A percentile compares a stretch with the other conserved stretches of the same genome.
phyloP scores from a whole-genome alignment of 1,139 yeast species.

The Candida sojae region DNA sequence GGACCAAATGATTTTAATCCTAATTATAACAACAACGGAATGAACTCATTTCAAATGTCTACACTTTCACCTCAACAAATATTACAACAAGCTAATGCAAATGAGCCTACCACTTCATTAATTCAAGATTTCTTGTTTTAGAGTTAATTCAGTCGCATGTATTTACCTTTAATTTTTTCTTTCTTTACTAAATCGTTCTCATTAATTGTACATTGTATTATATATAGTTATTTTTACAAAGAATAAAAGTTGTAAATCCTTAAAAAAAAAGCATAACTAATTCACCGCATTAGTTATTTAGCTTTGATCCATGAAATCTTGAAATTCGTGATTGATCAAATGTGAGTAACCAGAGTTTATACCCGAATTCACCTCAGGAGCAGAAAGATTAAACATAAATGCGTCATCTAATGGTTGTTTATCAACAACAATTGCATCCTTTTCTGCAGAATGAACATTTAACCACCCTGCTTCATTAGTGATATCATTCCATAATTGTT shows the following conservation, averaged over 20 bases:
- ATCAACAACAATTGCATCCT: not conserved
- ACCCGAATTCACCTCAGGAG: conserved; percentile 4
- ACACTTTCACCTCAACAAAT: conserved; percentile 44
- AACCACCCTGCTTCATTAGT: conserved; percentile 77
- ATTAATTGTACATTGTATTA: conserved; percentile 3
- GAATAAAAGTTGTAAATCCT: no score
- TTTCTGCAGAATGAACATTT: conserved; percentile 14
- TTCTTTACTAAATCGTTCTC: not conserved
- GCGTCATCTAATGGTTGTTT: conserved; percentile 4
- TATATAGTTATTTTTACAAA: not conserved
- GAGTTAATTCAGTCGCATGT: no score
- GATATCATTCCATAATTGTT: conserved; percentile 73
- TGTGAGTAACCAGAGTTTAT: conserved; percentile 33
- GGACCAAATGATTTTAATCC: conserved; percentile 4
- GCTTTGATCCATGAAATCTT: conserved; percentile 30
- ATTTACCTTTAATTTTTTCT: not conserved
- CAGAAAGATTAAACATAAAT: conserved; percentile 5
- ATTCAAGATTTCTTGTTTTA: conserved; percentile 8
- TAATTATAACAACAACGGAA: conserved; percentile 8
- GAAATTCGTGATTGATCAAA: conserved; percentile 43
- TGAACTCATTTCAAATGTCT: conserved; percentile 13
- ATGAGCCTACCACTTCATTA: conserved; percentile 13
- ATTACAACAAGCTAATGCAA: conserved; percentile 29
- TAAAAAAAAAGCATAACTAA: no score
- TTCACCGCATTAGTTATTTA: not conserved